Conservation (phyloP, 495 filamentous ascomycete species). For the Pyronema domesticum region DNA sequence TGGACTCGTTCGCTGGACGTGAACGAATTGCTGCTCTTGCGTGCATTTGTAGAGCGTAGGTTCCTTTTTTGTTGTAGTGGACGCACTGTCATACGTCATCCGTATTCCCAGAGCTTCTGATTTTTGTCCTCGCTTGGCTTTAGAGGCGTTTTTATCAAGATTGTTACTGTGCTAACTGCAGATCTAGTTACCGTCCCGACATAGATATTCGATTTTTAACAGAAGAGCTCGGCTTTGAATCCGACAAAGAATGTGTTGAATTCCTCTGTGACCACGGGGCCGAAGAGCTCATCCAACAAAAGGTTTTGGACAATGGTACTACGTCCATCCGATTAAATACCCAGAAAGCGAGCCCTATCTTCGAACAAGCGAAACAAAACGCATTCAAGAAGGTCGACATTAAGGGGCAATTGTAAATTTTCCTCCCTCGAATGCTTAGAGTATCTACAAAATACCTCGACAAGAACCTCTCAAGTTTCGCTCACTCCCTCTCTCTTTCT, state of each 20-base stretch:
- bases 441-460: not conserved
- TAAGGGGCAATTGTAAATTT: constrained; percentile 93
- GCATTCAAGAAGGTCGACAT: constrained; percentile 83
- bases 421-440: not conserved
- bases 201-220: constrained; percentile 80
- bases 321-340: constrained; percentile 49
- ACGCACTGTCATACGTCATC: constrained; percentile 8
- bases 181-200: constrained; percentile 66
- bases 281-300: constrained; percentile 60
- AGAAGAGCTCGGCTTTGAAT: constrained; percentile 89
- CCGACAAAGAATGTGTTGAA: constrained; percentile 70
- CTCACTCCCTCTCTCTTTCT: constrained; percentile 5
- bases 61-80: constrained; percentile 15
- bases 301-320: constrained; percentile 35
- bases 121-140: not conserved
- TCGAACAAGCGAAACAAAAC: constrained; percentile 49
- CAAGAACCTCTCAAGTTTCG: constrained; percentile 2
- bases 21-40: constrained; percentile 81
- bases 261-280: constrained; percentile 68
- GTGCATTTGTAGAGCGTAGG: constrained; percentile 87
- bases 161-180: not conserved
- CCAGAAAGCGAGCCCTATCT: constrained; percentile 49
- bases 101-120: constrained; percentile 1
- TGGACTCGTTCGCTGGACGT: constrained; percentile 95
- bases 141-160: not conserved